These are phyloP conservation scores for Sporothrix dimorphospora DNA, from an alignment of 2,329 filamentous ascomycete genomes.

Conservation along the genomic window DNA sequence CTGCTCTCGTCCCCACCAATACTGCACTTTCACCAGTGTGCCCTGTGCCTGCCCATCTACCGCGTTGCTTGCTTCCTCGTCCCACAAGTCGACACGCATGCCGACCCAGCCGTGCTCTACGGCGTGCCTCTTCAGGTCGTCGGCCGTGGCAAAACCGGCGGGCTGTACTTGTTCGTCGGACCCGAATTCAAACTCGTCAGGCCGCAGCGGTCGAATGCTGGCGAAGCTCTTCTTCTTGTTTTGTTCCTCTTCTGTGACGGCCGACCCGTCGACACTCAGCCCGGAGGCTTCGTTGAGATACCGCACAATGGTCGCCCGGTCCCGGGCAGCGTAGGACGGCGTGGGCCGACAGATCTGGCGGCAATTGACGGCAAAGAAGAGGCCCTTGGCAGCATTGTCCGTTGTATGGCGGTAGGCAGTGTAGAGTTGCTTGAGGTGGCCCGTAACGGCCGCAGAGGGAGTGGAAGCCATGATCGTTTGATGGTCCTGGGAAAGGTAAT, in stretches of 20 bases:
- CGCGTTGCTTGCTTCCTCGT: slow-evolving; percentile 29
- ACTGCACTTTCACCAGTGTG: slow-evolving; percentile 39
- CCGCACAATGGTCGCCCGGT: slow-evolving; percentile 36
- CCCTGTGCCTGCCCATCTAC: background rate
- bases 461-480: background rate
- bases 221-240: slow-evolving; percentile 1
- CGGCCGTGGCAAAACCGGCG: background rate
- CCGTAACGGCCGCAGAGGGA: background rate
- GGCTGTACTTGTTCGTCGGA: background rate
- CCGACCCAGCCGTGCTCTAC: slow-evolving; percentile 38
- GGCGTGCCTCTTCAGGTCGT: slow-evolving; percentile 11
- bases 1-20: slow-evolving; percentile 38
- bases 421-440: slow-evolving; percentile 32
- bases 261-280: background rate
- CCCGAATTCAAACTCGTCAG: background rate
- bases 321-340: slow-evolving; percentile 35
- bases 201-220: background rate
- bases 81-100: slow-evolving; percentile 40
- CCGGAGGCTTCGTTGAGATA: slow-evolving; percentile 35
- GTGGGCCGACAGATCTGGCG: slow-evolving; percentile 36
- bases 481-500: background rate
- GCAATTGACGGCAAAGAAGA: slow-evolving; percentile 31
- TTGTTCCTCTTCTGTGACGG: background rate
- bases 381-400: slow-evolving; percentile 30
- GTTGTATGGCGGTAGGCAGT: slow-evolving; percentile 28